Conservation (phyloP, 805 yeast species). For the Pichia deserticola region DNA sequence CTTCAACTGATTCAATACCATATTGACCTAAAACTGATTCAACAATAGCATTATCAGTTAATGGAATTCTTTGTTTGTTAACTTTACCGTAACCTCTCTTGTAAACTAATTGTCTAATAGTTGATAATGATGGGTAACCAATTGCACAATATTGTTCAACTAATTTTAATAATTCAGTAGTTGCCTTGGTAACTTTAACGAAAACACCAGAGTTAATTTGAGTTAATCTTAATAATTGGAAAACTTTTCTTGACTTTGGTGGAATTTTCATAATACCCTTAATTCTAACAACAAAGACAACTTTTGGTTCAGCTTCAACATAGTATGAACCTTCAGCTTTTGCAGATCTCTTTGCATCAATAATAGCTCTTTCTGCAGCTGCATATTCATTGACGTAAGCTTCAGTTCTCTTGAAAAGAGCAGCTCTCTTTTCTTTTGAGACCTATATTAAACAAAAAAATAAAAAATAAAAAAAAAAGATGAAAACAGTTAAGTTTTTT, state of each 20-base stretch:
- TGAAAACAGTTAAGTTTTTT: background rate
- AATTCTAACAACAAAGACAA: conserved; percentile 95
- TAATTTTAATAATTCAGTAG: conserved; percentile 83
- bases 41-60: conserved; percentile 80
- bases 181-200: conserved; percentile 93
- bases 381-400: conserved; percentile 93
- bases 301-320: conserved; percentile 91
- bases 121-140: conserved; percentile 94
- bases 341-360: conserved; percentile 87
- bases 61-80: conserved; percentile 91
- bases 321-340: conserved; percentile 90
- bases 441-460: conserved; percentile 24
- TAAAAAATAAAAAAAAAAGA: background rate
- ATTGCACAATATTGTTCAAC: conserved; percentile 95
- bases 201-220: conserved; percentile 94
- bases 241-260: conserved; percentile 98
- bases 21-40: conserved; percentile 85
- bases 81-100: conserved; percentile 98
- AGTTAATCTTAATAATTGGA: conserved; percentile 86
- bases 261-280: conserved; percentile 99
- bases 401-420: conserved; percentile 82
- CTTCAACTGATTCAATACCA: conserved; percentile 89
- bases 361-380: conserved; percentile 82
- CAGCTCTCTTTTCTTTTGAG: conserved; percentile 40
- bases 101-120: conserved; percentile 89